Conservation (phyloP, 1,284 basidiomycete genomes). For the Meira nashicola region DNA sequence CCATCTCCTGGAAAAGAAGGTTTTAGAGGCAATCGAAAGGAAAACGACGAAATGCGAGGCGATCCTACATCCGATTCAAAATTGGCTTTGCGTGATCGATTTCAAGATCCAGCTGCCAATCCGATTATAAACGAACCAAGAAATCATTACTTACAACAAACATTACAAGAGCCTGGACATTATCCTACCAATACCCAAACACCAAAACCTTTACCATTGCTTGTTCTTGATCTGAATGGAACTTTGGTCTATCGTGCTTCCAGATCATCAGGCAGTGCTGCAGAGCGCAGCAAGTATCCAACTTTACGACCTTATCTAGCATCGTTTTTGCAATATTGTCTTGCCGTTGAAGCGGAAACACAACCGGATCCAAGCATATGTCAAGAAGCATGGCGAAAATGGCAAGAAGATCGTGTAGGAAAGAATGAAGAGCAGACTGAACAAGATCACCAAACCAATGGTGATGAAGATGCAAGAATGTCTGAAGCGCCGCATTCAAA, state of each 20-base stretch:
- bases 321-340: conserved; percentile 62
- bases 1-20: too few relatives aligned
- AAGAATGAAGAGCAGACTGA: background rate
- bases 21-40: too few relatives aligned
- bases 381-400: conserved; percentile 4
- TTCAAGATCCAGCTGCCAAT: too few relatives aligned
- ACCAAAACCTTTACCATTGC: conserved; percentile 53
- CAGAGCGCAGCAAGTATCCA: conserved; percentile 19
- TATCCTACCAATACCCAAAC: background rate
- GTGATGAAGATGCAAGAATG: background rate
- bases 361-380: too few relatives aligned
- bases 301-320: conserved; percentile 63
- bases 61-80: too few relatives aligned
- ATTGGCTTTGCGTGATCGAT: too few relatives aligned
- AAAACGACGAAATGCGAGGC: too few relatives aligned
- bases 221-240: conserved; percentile 77
- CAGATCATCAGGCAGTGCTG: conserved; percentile 22
- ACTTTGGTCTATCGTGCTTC: conserved; percentile 67
- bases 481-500: background rate
- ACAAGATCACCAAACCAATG: background rate
- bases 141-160: background rate
- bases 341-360: conserved; percentile 21
- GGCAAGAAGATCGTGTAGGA: background rate
- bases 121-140: background rate
- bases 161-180: background rate